Evolutionary conservation across 768 basidiomycete species (phyloP).

Genomic region (Candolleomyces aberdarensis): DNA sequence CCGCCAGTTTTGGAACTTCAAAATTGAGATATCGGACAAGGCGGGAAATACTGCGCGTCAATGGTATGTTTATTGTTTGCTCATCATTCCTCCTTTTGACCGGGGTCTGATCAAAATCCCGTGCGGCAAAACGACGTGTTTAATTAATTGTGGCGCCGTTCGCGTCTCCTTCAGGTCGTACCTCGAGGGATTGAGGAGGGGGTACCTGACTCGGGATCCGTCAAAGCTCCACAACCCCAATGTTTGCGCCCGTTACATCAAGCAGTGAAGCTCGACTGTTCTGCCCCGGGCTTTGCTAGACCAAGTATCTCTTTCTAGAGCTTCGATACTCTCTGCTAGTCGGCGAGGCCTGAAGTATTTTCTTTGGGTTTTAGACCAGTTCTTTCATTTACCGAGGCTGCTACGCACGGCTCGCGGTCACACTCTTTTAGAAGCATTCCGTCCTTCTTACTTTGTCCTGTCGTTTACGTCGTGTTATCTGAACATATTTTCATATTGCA

Average conservation of each 20-base stretch:
- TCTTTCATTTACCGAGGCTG: no score
- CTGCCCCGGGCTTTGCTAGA: no score
- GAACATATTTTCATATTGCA: no score
- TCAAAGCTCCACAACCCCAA: slow-evolving; percentile 49
- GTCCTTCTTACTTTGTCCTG: no score
- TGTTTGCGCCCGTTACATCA: slow-evolving; percentile 60
- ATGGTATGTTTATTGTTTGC: slow-evolving; percentile 44
- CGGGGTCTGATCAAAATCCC: no score
- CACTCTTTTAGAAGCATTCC: no score
- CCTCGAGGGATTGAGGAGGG: slow-evolving; percentile 51
- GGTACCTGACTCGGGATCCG: slow-evolving; percentile 65
- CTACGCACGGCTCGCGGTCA: no score
- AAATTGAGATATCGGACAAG: slow-evolving; percentile 52
- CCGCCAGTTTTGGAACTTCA: slow-evolving; percentile 65
- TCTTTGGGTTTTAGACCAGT: no score
- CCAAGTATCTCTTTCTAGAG: background rate
- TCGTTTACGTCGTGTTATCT: no score
- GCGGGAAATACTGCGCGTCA: slow-evolving; percentile 56
- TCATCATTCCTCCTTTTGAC: background rate
- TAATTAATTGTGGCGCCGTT: no score
- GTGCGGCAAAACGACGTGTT: no score
- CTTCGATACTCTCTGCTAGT: background rate
- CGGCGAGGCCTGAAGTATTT: no score
- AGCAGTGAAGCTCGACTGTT: background rate
- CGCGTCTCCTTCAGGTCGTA: slow-evolving; percentile 57